These are phyloP conservation scores for Calcarisporium arbuscula DNA, from an alignment of 2,329 filamentous ascomycete species.

Conservation along the genomic window DNA sequence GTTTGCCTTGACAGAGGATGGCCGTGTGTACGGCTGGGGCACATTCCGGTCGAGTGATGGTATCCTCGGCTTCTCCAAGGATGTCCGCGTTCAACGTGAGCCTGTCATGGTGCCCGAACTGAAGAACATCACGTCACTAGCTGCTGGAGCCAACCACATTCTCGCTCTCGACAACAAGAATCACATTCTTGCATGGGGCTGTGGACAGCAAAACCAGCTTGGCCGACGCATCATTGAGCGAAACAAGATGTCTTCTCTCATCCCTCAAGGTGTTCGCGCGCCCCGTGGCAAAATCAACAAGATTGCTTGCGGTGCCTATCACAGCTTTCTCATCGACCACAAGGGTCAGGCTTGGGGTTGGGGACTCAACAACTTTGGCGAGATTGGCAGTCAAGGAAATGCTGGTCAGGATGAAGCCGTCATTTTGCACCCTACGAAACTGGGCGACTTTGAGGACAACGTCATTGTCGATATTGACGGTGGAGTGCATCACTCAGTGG, in stretches of 20 bases:
- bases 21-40: slow-evolving; percentile 76
- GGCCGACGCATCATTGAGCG: slow-evolving; percentile 55
- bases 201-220: slow-evolving; percentile 60
- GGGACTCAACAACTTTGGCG: slow-evolving; percentile 83
- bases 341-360: slow-evolving; percentile 69
- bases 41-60: slow-evolving; percentile 65
- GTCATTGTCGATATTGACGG: slow-evolving; percentile 65
- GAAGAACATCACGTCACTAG: slow-evolving; percentile 58
- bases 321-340: slow-evolving; percentile 72
- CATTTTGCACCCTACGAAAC: slow-evolving; percentile 63
- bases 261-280: slow-evolving; percentile 51
- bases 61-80: slow-evolving; percentile 56
- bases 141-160: slow-evolving; percentile 64
- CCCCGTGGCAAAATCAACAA: slow-evolving; percentile 52
- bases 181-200: slow-evolving; percentile 65
- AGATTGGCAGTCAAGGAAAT: slow-evolving; percentile 62
- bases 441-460: slow-evolving; percentile 57
- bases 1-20: slow-evolving; percentile 69
- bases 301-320: slow-evolving; percentile 64
- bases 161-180: slow-evolving; percentile 61
- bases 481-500: slow-evolving; percentile 67
- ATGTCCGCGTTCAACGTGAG: slow-evolving; percentile 41
- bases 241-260: slow-evolving; percentile 55
- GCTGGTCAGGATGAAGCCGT: slow-evolving; percentile 51
- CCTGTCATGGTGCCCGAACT: slow-evolving; percentile 54